Base-by-base conservation (phyloP, 108 stramenopile genomes). In the Stephanodiscus minutulus region DNA sequence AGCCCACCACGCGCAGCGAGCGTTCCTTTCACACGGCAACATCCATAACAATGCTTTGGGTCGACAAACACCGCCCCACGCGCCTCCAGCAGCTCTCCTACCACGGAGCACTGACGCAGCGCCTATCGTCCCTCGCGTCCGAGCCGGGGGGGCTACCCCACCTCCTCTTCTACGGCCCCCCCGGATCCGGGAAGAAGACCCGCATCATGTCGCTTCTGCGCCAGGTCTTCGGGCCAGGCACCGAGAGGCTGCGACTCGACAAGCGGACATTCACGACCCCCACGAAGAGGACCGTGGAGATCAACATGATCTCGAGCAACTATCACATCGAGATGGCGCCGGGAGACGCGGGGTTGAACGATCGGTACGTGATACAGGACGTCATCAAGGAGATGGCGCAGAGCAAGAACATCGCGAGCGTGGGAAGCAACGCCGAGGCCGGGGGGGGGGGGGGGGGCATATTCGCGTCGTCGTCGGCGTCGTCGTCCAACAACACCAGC, bases 381-480 rank as follows among this genome's bases (percentile, higher is more conserved):
- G 96, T 98, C 72, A 97, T 99, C 84, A 99, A 99, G 79, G 97
- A 99, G 81, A 98, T 98, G 64, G 99, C 99, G 0, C 77, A 79
- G 28, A 90, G 80, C 65, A 88, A 85, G 57, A 89, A 86, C 54
- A 82, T 91, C 59, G 81, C 73, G 49, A 74, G 64, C 55, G 55
- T 69, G 62, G 70, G 83, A 43, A 68, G 27, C n/a, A n/a, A n/a
- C 31, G 13, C 33, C 33, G 39, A 22, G 1, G 3, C 21, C 48
- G 20, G 36, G 44, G 29, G 33, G 21, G 47, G 57, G 43, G 72
- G 33, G 21, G 47, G 57, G 47, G 44, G 24, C 9, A 37, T 57
- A 4, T 37, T 36, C 22, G 68, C 68, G 3, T 55, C 54, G 24
- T 6, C 43, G 43, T 13, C 43, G 43, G 12, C 43, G 43, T 44